Base-by-base conservation (phyloP, 805 yeast genomes). In the Candida loeiensis region DNA sequence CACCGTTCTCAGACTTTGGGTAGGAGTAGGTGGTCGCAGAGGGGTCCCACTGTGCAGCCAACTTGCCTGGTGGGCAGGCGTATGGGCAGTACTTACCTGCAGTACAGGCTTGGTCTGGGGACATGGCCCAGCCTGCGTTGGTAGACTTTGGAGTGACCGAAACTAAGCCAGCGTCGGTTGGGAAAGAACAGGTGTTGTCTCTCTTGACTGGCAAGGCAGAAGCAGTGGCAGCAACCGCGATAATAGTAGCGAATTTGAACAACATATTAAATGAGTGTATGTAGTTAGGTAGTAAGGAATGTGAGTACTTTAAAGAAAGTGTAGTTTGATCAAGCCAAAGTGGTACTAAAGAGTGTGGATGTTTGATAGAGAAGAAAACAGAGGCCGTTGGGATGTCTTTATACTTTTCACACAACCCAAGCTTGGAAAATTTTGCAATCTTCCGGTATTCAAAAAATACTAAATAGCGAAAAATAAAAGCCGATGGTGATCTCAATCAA, bases 31-130 rank as follows among this genome's bases (percentile, higher is more conserved):
- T 48, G n/a, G 85, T 85, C 26, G 81, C 83, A 4, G 59, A 46
- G 4, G 88, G 79, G 55, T 89, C 93, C 96, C 95, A 88, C 63
- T 88, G 96, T 21, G 80, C 85, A 82, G 83, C 81, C 40, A 88
- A 61, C 59, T 85, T 77, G 43, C 96, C 96, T 29, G 95, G 85
- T 13, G 88, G 80, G 58, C 96, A 88, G 13, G 96, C 96, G 60
- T 83, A 89, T 21, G 95, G 96, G 62, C 96, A 88, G 76, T 80
- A 89, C 21, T 71, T 64, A n/a, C 93, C 95, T 18, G 82, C 70
- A 3, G 79, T 59, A 62, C 96, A 88, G 26, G 69, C 53, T 53
- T 80, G 83, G 59, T 85, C 93, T 37, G 78, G 79, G 49, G 80
- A 76, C 76, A 85, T 72, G 36, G 95, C 96, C 95, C 95, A 89